Base-by-base conservation (phyloP, 2,329 filamentous ascomycete genomes). In the Ramularia endophylla region DNA sequence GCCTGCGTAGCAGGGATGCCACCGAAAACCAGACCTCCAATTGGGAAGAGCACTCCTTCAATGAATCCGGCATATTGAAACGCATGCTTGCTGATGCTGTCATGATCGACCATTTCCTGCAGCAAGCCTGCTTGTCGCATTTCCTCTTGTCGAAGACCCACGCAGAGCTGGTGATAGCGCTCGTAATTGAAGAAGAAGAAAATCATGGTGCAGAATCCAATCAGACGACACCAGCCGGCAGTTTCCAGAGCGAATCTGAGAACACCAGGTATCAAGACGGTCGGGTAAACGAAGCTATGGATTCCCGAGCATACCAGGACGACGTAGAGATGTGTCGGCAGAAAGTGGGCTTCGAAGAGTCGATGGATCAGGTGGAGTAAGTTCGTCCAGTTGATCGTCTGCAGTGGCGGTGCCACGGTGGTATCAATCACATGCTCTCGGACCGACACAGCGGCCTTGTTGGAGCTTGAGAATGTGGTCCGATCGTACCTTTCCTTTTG, bases 331-430 rank as follows among this genome's bases (percentile, higher is more conserved):
- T 86, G 82, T 12, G 80, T 72, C 0, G 82, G 81, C 17, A 86
- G 66, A 58, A 85, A 85, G 59, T 86, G 82, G 0, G 82, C 82
- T 60, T 86, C 82, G 54, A 83, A 86, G n/a, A 86, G 66, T 13
- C 83, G 76, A 57, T 83, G 79, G 56, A 74, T 72, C 22, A 85
- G 69, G 39, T 75, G 72, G 49, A 78, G 60, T 33, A 80, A 69
- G 48, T 72, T 76, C 56, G 68, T 68, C 69, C 70, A 56, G 55
- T 51, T 45, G 31, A 59, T 55, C 3, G 51, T 46, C 35, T 46
- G 48, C 7, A 46, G 47, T 15, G 47, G 47, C 12, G 44, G 38
- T 18, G 46, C 40, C 15, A 44, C 44, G 30, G 50, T 44, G 19
- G 38, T 42, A 15, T 49, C 46, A 11, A 45, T 35, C 11, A 6